Evolutionary conservation across 345 rosid species (phyloP).

Genomic region (Erodium maritimum): DNA sequence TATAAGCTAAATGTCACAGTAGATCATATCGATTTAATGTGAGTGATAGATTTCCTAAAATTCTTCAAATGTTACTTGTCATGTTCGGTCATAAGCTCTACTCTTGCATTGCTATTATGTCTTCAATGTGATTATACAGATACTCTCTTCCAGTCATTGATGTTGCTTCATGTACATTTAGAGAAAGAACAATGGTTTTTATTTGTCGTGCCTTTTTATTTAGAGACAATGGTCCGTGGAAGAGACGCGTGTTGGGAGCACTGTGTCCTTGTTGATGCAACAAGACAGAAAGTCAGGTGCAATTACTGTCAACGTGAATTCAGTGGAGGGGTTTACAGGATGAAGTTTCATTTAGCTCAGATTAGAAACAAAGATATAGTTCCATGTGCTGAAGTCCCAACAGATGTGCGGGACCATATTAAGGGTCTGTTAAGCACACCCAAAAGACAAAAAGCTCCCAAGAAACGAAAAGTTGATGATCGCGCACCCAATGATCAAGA

Average conservation of each 20-base stretch:
- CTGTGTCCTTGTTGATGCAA: slow-evolving; percentile 47
- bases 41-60: too few relatives aligned
- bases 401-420: slow-evolving; percentile 32
- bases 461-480: slow-evolving; percentile 27
- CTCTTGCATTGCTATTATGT: neutral
- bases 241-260: slow-evolving; percentile 67
- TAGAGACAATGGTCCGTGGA: slow-evolving; percentile 43
- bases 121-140: neutral
- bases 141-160: too few relatives aligned
- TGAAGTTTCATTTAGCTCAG: slow-evolving; percentile 63
- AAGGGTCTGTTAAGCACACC: slow-evolving; percentile 31
- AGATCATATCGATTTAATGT: too few relatives aligned
- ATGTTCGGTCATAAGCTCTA: neutral
- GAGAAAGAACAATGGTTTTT: neutral
- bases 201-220: neutral
- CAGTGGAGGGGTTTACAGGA: slow-evolving; percentile 58
- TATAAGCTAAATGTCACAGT: too few relatives aligned
- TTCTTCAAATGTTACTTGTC: neutral
- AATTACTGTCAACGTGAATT: slow-evolving; percentile 49
- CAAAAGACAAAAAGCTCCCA: slow-evolving; percentile 32
- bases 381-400: slow-evolving; percentile 40
- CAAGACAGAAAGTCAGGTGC: slow-evolving; percentile 49
- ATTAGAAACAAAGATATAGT: slow-evolving; percentile 49
- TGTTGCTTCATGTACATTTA: neutral
- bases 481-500: slow-evolving; percentile 28